Conservation (phyloP, 768 basidiomycete genomes). For the Collybiopsis confluens region DNA sequence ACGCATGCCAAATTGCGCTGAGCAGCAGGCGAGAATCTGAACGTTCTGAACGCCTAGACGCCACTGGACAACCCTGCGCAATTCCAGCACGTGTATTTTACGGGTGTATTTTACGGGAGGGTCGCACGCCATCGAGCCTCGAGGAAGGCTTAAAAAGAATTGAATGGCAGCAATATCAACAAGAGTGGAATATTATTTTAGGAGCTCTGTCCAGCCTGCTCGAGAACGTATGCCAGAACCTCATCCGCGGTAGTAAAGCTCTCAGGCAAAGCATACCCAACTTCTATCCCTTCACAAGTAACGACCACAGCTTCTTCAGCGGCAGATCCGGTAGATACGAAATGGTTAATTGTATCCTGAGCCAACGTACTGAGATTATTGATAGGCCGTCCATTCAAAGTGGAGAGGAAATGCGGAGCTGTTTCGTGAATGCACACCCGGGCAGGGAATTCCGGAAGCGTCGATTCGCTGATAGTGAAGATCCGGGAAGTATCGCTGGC, state of each 20-base stretch:
- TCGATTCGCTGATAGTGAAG: constrained; percentile 13
- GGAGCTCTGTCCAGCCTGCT: constrained; percentile 4
- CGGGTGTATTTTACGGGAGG: no score
- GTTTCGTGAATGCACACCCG: constrained; percentile 11
- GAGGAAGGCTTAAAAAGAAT: no score
- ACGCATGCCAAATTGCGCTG: no score
- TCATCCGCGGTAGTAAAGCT: constrained; percentile 7
- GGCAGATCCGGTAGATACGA: constrained; percentile 4
- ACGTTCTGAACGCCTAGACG: no score
- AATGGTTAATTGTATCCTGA: constrained; percentile 9
- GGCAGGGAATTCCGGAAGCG: constrained; percentile 10
- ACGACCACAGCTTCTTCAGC: constrained; percentile 7
- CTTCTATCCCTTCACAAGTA: constrained; percentile 10
- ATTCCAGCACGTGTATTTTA: no score
- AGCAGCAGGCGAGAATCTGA: no score
- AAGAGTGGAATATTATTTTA: no score
- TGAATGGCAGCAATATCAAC: no score
- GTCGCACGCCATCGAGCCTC: no score
- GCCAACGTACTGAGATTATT: constrained; percentile 2
- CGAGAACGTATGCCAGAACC: constrained; percentile 7
- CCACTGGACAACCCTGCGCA: no score
- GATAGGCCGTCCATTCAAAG: constrained; percentile 10
- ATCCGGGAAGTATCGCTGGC: constrained; percentile 12
- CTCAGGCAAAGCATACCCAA: constrained; percentile 7
- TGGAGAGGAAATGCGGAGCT: constrained; percentile 8